These are phyloP conservation scores for Smithsoniella earleae DNA, from an alignment of 163 green algal genomes.

Conservation along the genomic window DNA sequence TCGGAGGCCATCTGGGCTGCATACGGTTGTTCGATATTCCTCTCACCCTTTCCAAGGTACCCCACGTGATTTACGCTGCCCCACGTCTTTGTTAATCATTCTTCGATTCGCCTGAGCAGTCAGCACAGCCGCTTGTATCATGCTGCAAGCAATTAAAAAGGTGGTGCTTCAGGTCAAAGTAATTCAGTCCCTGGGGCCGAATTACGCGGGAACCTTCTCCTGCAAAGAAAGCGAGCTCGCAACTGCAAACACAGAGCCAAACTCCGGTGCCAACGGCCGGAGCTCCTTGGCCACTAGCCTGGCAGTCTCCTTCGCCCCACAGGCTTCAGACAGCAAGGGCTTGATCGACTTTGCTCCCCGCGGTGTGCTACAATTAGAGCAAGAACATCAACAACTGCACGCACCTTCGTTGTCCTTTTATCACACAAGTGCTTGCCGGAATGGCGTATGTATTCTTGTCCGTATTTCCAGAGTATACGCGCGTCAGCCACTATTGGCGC, in stretches of 20 bases:
- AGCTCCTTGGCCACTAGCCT: not conserved
- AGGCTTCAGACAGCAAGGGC: not conserved
- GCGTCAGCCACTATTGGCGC: no score
- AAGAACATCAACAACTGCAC: no score
- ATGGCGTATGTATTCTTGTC: no score
- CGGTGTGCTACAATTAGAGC: not conserved
- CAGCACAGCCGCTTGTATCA: no score
- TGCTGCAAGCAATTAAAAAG: no score
- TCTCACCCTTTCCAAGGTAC: slow-evolving; percentile 1
- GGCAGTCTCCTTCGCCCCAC: not conserved
- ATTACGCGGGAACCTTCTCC: slow-evolving; percentile 16
- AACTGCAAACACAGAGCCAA: not conserved
- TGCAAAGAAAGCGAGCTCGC: not conserved
- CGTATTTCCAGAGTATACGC: no score
- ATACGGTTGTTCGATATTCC: not conserved
- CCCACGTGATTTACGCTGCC: no score
- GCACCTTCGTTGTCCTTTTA: no score
- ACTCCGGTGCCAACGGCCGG: not conserved
- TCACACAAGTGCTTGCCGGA: no score
- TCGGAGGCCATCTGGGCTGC: not conserved
- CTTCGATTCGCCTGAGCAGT: no score
- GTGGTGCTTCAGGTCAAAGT: not conserved
- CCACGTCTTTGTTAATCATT: no score
- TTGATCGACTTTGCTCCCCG: not conserved
- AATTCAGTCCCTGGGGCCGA: not conserved